A percentile compares a stretch with the other conserved stretches of the same genome.
Evolutionary conservation across 1,284 basidiomycete species (phyloP).

Genomic region (Irpex rosettiformis): DNA sequence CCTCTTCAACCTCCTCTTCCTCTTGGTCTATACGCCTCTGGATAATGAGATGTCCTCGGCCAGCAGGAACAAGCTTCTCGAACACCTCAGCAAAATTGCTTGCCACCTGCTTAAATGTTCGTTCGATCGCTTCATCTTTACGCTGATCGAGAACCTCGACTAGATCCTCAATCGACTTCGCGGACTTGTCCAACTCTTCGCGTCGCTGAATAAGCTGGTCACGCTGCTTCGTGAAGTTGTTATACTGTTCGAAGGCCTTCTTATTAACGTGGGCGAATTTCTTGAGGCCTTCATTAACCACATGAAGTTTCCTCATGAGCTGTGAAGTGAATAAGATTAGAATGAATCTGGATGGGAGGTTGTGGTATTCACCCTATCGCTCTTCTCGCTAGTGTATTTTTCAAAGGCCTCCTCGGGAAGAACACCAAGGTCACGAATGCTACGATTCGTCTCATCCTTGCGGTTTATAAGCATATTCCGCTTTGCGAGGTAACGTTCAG

Average conservation of each 20-base stretch:
- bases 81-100: conserved; percentile 98
- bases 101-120: conserved; percentile 97
- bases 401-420: conserved; percentile 97
- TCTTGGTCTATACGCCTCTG: conserved; percentile 87
- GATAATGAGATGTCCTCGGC: conserved; percentile 88
- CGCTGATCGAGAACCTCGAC: conserved; percentile 93
- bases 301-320: conserved; percentile 89
- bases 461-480: conserved; percentile 79
- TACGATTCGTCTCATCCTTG: conserved; percentile 91
- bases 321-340: conserved; percentile 29
- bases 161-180: conserved; percentile 89
- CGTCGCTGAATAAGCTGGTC: conserved; percentile 86
- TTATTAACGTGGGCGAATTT: conserved; percentile 99
- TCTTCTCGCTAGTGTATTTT: conserved; percentile 83
- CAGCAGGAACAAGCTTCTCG: conserved; percentile 94
- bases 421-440: conserved; percentile 94
- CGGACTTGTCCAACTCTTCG: conserved; percentile 88
- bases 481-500: conserved; percentile 92
- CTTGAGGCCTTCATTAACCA: conserved; percentile 89
- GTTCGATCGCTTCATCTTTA: conserved; percentile 97
- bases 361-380: conserved; percentile 66
- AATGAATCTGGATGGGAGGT: not conserved
- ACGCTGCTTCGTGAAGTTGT: conserved; percentile 95
- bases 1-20: conserved; percentile 64
- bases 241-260: conserved; percentile 98